Percentiles rank a stretch among this genome's conserved stretches.
These are phyloP conservation scores for Aquilaria agallochum DNA, from an alignment of 441 rosid species.

Conservation along the genomic window DNA sequence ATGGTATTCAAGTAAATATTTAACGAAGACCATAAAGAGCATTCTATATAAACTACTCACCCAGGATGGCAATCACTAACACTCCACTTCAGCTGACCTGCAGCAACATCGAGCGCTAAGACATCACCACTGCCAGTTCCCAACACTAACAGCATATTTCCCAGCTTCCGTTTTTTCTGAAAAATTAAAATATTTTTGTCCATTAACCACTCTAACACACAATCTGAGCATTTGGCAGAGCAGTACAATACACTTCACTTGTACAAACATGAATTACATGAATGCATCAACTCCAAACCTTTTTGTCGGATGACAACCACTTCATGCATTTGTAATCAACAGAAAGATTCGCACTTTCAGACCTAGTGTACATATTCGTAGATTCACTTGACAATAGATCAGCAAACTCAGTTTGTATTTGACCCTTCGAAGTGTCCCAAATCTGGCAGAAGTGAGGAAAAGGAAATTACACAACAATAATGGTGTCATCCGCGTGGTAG, in stretches of 20 bases:
- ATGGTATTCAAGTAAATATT: too few species aligned
- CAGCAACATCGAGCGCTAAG: constrained; percentile 82
- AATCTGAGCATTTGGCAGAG: too few species aligned
- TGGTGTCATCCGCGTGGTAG: constrained; percentile 1
- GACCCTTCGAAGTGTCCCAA: constrained; percentile 63
- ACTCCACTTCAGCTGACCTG: constrained; percentile 89
- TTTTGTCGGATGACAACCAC: constrained; percentile 54
- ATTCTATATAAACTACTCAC: constrained; percentile 35
- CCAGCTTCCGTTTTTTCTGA: constrained; percentile 88
- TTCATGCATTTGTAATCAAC: constrained; percentile 71
- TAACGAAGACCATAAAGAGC: too few species aligned
- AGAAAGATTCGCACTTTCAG: constrained; percentile 56
- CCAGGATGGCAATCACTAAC: constrained; percentile 91
- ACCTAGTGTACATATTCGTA: constrained; percentile 22
- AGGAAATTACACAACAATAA: neutral
- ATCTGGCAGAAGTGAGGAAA: constrained; percentile 29
- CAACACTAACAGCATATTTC: constrained; percentile 57
- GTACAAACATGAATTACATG: too few species aligned
- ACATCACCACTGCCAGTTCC: constrained; percentile 98
- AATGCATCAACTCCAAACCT: constrained; percentile 26
- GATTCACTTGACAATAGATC: too few species aligned
- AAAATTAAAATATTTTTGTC: constrained; percentile 15
- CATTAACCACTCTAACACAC: neutral
- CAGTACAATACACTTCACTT: too few species aligned
- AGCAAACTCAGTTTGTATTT: constrained; percentile 2